These are phyloP conservation scores for Penicillium desertorum DNA, from an alignment of 495 filamentous ascomycete species.

Conservation along the genomic window DNA sequence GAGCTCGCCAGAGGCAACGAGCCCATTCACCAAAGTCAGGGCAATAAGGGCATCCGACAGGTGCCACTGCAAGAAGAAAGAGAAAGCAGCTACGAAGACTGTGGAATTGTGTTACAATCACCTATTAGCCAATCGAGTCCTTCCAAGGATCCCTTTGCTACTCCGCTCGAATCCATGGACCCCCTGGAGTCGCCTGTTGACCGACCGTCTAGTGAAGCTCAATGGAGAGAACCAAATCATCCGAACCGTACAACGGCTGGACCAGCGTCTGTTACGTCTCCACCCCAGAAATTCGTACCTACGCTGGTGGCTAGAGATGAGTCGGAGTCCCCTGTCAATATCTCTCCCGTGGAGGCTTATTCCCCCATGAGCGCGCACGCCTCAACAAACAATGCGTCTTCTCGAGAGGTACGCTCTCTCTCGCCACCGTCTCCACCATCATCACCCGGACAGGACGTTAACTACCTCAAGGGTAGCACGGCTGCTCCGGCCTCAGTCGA, in stretches of 20 bases:
- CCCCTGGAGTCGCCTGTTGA: slow-evolving; percentile 30
- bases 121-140: slow-evolving; percentile 21
- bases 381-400: slow-evolving; percentile 64
- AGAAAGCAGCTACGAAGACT: slow-evolving; percentile 21
- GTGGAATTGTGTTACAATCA: slow-evolving; percentile 20
- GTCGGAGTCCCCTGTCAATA: slow-evolving; percentile 76
- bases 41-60: slow-evolving; percentile 40
- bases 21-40: slow-evolving; percentile 13
- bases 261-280: slow-evolving; percentile 34
- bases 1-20: slow-evolving; percentile 15
- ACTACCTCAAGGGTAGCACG: slow-evolving; percentile 33
- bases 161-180: slow-evolving; percentile 25
- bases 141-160: slow-evolving; percentile 32
- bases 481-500: slow-evolving; percentile 44
- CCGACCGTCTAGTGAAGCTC: slow-evolving; percentile 28
- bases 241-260: slow-evolving; percentile 9
- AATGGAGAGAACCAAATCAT: slow-evolving; percentile 23
- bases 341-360: slow-evolving; percentile 52
- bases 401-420: slow-evolving; percentile 57
- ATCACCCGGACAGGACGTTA: slow-evolving; percentile 62
- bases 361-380: slow-evolving; percentile 48
- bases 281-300: slow-evolving; percentile 36
- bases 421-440: slow-evolving; percentile 63
- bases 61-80: slow-evolving; percentile 38
- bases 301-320: slow-evolving; percentile 45